phyloP scores from a whole-genome alignment of 371 early-diverging fungal species.

The Haplosporangium sp. region DNA sequence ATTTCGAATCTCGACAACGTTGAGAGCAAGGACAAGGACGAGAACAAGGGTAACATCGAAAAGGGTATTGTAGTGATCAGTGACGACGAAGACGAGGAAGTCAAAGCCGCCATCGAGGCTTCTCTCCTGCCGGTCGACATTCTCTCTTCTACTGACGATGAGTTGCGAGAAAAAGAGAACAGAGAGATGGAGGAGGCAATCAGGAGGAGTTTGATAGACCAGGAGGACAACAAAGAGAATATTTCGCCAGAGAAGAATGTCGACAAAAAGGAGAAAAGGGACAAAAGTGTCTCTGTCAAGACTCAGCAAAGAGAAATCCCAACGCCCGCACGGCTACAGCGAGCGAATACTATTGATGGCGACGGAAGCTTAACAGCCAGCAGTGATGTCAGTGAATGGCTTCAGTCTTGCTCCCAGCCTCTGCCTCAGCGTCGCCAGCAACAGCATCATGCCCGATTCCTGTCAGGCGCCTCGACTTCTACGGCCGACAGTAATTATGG shows the following conservation, averaged over 20 bases:
- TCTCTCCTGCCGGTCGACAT: conserved; percentile 7
- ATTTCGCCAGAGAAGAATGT: conserved; percentile 32
- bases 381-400: background rate
- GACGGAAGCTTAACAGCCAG: background rate
- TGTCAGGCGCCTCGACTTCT: no score
- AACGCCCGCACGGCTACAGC: conserved; percentile 5
- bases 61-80: no score
- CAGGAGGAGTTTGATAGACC: conserved; percentile 27
- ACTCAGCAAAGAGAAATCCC: background rate
- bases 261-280: conserved; percentile 19
- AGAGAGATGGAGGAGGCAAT: conserved; percentile 36
- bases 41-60: no score
- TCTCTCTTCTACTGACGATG: conserved; percentile 6
- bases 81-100: conserved; percentile 19
- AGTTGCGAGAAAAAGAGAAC: conserved; percentile 29
- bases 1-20: background rate
- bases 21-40: conserved; percentile 3
- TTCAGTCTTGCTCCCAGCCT: background rate
- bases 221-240: conserved; percentile 48
- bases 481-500: no score
- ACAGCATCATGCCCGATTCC: background rate
- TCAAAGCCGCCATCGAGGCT: conserved; percentile 22
- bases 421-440: conserved; percentile 1
- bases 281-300: background rate
- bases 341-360: conserved; percentile 21